These are phyloP conservation scores for Sugiyamaella americana DNA, from an alignment of 805 yeast genomes.

Conservation along the genomic window DNA sequence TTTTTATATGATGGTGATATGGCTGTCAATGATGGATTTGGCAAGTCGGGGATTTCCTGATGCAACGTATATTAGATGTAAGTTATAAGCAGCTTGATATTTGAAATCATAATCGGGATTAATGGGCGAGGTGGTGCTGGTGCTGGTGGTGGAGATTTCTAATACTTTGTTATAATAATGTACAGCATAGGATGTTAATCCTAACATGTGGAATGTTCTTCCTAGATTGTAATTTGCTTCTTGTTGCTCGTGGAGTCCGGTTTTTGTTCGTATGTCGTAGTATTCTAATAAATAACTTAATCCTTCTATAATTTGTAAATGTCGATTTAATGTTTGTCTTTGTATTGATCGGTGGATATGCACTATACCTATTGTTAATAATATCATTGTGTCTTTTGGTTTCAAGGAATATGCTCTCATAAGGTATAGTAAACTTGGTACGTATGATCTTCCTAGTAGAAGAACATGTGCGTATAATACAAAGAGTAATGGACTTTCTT, in stretches of 20 bases:
- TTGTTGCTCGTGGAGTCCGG: constrained; percentile 46
- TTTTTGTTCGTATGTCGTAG: constrained; percentile 40
- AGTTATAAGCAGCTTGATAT: neutral
- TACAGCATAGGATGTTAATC: constrained; percentile 67
- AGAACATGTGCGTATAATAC: constrained; percentile 75
- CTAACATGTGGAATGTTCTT: constrained; percentile 76
- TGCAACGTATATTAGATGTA: neutral
- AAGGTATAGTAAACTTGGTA: constrained; percentile 74
- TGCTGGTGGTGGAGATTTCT: too few species aligned
- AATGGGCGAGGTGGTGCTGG: neutral
- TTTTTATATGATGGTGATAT: too few species aligned
- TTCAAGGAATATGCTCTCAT: constrained; percentile 61
- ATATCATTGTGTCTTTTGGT: constrained; percentile 72
- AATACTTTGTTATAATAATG: constrained; percentile 62
- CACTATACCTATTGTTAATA: constrained; percentile 67
- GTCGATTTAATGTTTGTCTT: constrained; percentile 77
- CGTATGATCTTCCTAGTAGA: constrained; percentile 74
- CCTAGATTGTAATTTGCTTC: constrained; percentile 83
- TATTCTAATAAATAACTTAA: constrained; percentile 73
- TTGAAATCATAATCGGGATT: neutral
- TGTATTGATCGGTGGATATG: constrained; percentile 91
- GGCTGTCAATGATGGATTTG: neutral
- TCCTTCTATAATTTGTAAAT: constrained; percentile 83
- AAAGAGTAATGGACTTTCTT: constrained; percentile 55
- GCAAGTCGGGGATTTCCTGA: neutral